These are phyloP conservation scores for Elsinoe australis DNA, from an alignment of 2,329 filamentous ascomycete genomes.

Conservation along the genomic window DNA sequence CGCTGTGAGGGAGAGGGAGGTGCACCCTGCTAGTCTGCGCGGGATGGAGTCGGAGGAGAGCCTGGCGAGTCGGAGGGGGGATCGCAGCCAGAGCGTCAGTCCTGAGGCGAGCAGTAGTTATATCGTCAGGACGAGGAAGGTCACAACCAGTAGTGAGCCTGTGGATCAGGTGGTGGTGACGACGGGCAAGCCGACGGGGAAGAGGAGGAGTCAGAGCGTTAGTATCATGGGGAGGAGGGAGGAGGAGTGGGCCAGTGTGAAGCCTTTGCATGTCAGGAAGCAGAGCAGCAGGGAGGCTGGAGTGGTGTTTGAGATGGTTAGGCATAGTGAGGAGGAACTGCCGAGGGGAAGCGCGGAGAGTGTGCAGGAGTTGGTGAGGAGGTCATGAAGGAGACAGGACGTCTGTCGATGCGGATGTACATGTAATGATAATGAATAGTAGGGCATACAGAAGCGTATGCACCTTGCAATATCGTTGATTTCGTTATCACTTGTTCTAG, in stretches of 20 bases:
- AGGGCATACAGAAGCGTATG: no score
- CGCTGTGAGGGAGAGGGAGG: background rate
- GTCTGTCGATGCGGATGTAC: no score
- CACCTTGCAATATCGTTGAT: no score
- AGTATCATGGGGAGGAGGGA: conserved; percentile 2
- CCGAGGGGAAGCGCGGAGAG: background rate
- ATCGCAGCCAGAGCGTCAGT: no score
- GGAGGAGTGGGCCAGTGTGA: conserved; percentile 1
- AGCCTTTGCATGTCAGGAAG: conserved; percentile 8
- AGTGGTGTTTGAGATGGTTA: background rate
- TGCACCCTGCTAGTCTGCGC: conserved; percentile 8
- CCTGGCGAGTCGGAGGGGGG: no score
- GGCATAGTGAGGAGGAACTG: conserved; percentile 11
- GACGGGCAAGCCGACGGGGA: conserved; percentile 1
- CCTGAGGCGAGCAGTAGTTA: background rate
- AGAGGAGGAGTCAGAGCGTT: conserved; percentile 14
- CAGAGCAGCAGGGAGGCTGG: conserved; percentile 2
- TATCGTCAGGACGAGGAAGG: conserved; percentile 17
- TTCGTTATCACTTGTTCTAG: no score
- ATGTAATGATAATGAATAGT: conserved; percentile 9
- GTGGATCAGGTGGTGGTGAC: background rate
- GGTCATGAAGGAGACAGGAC: background rate
- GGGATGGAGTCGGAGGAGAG: no score
- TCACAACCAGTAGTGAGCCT: conserved; percentile 3
- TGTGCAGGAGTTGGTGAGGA: conserved; percentile 8